phyloP scores from a whole-genome alignment of 169 alveolate genomes.

The Eimeria necatrix region DNA sequence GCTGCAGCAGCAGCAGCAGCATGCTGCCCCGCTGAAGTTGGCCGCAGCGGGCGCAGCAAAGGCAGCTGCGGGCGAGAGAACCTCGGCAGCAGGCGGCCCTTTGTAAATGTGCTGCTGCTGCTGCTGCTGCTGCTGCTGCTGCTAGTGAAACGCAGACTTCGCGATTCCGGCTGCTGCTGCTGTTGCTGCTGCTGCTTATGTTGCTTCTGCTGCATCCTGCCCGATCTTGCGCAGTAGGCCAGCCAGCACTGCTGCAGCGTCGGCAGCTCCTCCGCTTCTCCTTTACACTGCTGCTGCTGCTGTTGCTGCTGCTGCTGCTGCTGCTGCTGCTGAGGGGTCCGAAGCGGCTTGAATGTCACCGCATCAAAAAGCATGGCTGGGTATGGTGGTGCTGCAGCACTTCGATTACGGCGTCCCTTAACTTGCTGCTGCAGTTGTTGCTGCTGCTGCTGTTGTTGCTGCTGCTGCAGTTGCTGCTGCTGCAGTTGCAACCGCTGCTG shows the following conservation, averaged over 20 bases:
- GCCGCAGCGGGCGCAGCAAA: constrained; percentile 31
- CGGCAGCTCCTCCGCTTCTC: constrained; percentile 1
- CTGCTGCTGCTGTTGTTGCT: constrained; percentile 60
- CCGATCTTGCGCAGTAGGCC: background rate
- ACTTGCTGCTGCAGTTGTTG: constrained; percentile 7
- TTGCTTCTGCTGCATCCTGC: constrained; percentile 27
- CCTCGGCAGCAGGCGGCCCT: background rate
- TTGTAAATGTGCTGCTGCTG: background rate
- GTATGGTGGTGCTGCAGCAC: constrained; percentile 38
- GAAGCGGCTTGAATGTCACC: background rate
- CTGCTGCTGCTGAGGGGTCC: constrained; percentile 27
- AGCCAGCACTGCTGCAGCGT: constrained; percentile 73
- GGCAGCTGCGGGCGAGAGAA: background rate
- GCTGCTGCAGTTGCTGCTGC: constrained; percentile 22
- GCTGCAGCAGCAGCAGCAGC: constrained; percentile 34
- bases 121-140: background rate
- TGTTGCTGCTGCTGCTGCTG: constrained; percentile 36
- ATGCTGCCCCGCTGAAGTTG: constrained; percentile 8
- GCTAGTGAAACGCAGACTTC: background rate
- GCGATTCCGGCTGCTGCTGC: constrained; percentile 29
- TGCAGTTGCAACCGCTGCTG: background rate
- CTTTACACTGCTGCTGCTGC: constrained; percentile 17
- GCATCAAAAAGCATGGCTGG: constrained; percentile 12
- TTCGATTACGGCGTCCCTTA: background rate
- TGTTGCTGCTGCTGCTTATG: constrained; percentile 44